Evolutionary conservation across 768 basidiomycete species (phyloP), one percentile per base, ranked within the genome.

Genomic region (Lactarius akahatsu): DNA sequence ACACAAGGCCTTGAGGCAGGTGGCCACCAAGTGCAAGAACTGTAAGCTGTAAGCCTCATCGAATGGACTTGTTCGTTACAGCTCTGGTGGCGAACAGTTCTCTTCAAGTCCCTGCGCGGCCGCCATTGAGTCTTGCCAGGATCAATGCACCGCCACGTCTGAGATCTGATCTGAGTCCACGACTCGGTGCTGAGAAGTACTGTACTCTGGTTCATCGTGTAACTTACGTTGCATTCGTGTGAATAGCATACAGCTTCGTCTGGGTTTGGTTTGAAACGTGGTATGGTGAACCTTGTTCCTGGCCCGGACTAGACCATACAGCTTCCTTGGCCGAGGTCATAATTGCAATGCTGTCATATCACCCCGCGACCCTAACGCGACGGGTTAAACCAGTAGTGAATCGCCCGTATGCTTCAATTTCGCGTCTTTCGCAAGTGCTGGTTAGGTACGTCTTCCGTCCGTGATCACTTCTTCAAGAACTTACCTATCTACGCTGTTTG

Each of bases 371-470:
- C 45, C n/a, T 47, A 11, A 20, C 16, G n/a, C 23, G 40, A 56
- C 40, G 32, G 4, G 15, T 23, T 56, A 38, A 41, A 4, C 59
- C 18, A 16, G 28, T 28, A 36, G 41, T 26, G n/a, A 26, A n/a
- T 20, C 11, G 18, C n/a, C 34, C 30, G 11, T 30, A 62, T 67
- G 62, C 30, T 69, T 63, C 60, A 67, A 26, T 70, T 70, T 47
- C 61, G 69, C 23, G 43, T 68, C n/a, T 65, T 70, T 62, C 69
- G 69, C 50, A 70, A 70, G 68, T 65, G 64, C 45, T 70, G 69
- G 50, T 18, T 70, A 16, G 58, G 69, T 70, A 15, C 36, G 69
- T 68, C 13, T 45, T 8, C n/a, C 16, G 3, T 13, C 50, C 9
- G 2, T 9, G 8, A 34, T 9, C 26, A 23, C 1, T 4, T 7